phyloP scores from a whole-genome alignment of 2,329 filamentous ascomycete species.

The Colletotrichum tropicale region DNA sequence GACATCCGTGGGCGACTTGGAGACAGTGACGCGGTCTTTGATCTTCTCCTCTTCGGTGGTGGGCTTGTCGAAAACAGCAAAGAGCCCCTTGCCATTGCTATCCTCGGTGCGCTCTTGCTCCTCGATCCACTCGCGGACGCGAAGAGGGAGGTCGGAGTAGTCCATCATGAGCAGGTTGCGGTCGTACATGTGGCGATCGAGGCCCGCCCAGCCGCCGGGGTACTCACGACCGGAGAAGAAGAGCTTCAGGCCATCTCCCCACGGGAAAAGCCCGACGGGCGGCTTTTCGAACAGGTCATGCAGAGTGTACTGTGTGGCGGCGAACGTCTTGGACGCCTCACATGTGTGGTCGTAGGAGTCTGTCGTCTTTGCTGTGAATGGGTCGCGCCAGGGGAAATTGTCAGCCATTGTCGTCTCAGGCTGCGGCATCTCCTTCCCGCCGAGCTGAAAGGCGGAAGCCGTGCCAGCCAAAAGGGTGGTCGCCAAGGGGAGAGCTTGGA shows the following conservation, averaged over 20 bases:
- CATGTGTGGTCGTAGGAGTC: slow-evolving; percentile 38
- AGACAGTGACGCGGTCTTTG: slow-evolving; percentile 34
- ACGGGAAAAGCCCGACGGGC: slow-evolving; percentile 43
- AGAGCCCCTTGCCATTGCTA: slow-evolving; percentile 40
- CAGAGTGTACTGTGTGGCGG: slow-evolving; percentile 45
- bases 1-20: slow-evolving; percentile 26
- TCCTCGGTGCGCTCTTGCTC: slow-evolving; percentile 36
- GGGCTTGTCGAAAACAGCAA: slow-evolving; percentile 44
- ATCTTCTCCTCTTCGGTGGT: slow-evolving; percentile 41
- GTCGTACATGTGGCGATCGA: slow-evolving; percentile 56
- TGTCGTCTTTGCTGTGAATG: slow-evolving; percentile 33
- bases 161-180: slow-evolving; percentile 53
- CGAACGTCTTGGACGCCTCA: slow-evolving; percentile 36
- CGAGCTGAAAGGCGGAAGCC: slow-evolving; percentile 30
- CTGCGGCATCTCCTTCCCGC: slow-evolving; percentile 22
- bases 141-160: slow-evolving; percentile 45
- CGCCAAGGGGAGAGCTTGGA: not conserved
- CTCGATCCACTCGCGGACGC: slow-evolving; percentile 54
- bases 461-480: slow-evolving; percentile 15
- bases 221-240: slow-evolving; percentile 46
- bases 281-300: slow-evolving; percentile 42
- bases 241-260: slow-evolving; percentile 42
- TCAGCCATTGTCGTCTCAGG: slow-evolving; percentile 38
- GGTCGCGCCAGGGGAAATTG: slow-evolving; percentile 45
- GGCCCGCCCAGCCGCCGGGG: slow-evolving; percentile 56